Percentiles rank a stretch among this genome's conserved stretches.
These are phyloP conservation scores for Pseudoscleropodium purum DNA, from an alignment of 225 moss, liverwort and hornwort species.

Conservation along the genomic window DNA sequence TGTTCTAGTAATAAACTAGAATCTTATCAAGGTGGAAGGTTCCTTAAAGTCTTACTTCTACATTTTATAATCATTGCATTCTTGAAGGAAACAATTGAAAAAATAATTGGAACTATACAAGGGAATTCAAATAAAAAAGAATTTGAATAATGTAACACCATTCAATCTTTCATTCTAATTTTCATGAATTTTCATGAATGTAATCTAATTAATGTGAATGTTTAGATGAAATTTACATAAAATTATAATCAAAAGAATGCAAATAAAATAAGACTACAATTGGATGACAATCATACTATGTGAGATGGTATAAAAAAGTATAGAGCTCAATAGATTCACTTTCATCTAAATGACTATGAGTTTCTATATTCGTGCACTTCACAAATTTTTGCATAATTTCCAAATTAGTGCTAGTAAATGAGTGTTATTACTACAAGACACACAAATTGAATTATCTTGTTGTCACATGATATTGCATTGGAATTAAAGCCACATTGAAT, in stretches of 20 bases:
- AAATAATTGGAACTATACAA: too few relatives aligned
- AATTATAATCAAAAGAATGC: rapidly evolving
- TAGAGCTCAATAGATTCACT: neutral
- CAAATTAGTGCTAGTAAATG: neutral
- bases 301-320: neutral
- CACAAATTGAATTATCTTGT: neutral
- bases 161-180: neutral
- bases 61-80: neutral
- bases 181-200: neutral
- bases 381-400: neutral
- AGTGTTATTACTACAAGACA: too few relatives aligned
- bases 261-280: neutral
- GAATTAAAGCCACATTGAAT: rapidly evolving
- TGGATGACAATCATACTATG: neutral
- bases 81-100: neutral
- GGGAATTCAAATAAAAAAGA: neutral
- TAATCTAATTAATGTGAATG: neutral
- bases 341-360: neutral
- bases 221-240: neutral
- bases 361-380: rapidly evolving
- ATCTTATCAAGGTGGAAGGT: neutral
- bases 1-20: too few relatives aligned
- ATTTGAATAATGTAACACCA: neutral
- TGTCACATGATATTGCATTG: neutral
- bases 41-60: neutral